Evolutionary conservation across 805 yeast genomes (phyloP), one percentile per base, ranked within the genome.

Genomic region (Ogataea nonfermentans): DNA sequence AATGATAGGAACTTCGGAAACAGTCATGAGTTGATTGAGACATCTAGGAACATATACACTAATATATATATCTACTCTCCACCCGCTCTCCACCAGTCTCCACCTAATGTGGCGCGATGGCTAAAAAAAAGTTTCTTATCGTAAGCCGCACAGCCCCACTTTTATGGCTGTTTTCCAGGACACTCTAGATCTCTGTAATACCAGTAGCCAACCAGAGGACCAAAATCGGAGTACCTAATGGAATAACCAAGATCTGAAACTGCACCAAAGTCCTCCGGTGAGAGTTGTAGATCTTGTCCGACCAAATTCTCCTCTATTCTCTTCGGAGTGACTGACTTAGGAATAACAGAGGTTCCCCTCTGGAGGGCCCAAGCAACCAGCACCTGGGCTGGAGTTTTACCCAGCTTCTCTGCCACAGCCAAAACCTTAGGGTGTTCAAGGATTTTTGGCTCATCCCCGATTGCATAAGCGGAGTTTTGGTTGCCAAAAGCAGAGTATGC

Each of bases 401-500:
- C 53, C 46, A 65, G 53, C 43, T 66, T 71, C 32, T 70, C 57
- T 7, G 81, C 76, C 30, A 79, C 56, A 4, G 60, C 63, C 3
- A 55, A 44, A 16, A 79, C 57, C 6, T 63, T 59, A 13, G 65
- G 68, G 46, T 78, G 71, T 19, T 61, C 57, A 44, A 76, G 59
- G 13, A 76, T 51, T 3, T 51, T 47, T 14, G 79, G 58, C 12
- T 65, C 62, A 12, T 61, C 66, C 45, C 74, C 70, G 20, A 62
- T 56, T 41, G 73, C 59, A 23, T 76, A 51, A 8, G 81, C 77
- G 15, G 79, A 70, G 42, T 70, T 71, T 6, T 65, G 65, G 27
- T 80, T 70, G 4, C 87, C 89, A 49, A 85, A 68, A 12, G 93
- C 90, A 20, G 86, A 79, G 66, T 83, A 85, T 9, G 93, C 93